Base-by-base conservation (phyloP, 2,329 filamentous ascomycete species). In the Fusarium pseudograminearum region DNA sequence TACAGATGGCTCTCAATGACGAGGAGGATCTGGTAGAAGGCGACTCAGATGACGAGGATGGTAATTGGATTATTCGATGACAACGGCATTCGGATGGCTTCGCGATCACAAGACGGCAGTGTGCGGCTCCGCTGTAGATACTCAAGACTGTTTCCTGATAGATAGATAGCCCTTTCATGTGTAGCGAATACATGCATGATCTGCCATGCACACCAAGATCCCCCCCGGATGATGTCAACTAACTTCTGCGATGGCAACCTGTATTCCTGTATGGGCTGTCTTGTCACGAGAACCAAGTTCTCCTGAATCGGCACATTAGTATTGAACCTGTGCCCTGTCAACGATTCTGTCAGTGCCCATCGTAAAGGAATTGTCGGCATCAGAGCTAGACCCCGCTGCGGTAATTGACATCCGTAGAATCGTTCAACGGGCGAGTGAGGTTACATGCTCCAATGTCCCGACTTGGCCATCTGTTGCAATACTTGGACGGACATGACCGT, bases 1-100 rank as follows among this genome's bases (percentile, higher is more conserved):
- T 88, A 50, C 82, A 83, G 75, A 81, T 86, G 70, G 86, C 86
- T 5, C 78, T 87, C 55, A 78, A 83, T 34, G 86, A 88, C 69
- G 79, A 83, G 66, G 86, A 88, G 75, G 82, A 87, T 71, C 80
- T 83, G 52, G 77, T 81, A 56, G 83, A 84, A 50, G 83, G 80
- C 41, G 83, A 82, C 57, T 79, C 75, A 40, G 78, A 78, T 59
- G 74, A 77, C 26, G 78, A 80, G 28, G 73, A 65, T n/a, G 75
- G 69, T 56, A 67, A 73, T 48, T 74, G 70, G 70, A 58, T 72
- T 62, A 74, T 73, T 58, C 69, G 70, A 68, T 74, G 59, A 74
- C 55, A 57, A 31, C 36, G 14, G 52, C 18, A 24, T 34, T 51
- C 18, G 24, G 36, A 52, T 14, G 24, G 30, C 26, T 20, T 53